Evolutionary conservation across 345 rosid species (phyloP).

Genomic region (Bruguiera parviflora): DNA sequence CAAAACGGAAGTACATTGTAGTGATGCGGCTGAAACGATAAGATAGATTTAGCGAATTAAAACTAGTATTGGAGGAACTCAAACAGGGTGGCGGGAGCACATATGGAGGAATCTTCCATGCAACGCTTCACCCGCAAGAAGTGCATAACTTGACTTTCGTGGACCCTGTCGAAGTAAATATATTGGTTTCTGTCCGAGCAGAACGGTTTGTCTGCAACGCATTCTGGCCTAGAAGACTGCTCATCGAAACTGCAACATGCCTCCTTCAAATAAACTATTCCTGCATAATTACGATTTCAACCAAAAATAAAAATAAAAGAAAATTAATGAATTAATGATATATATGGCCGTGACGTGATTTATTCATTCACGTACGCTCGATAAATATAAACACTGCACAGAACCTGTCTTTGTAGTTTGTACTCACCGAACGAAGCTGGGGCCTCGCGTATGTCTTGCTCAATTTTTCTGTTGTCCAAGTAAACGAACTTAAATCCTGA

Average conservation of each 20-base stretch:
- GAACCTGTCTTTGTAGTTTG: no score
- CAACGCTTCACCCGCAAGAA: neutral
- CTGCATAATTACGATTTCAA: neutral
- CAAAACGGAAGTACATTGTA: no score
- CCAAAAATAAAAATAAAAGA: no score
- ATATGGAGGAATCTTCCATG: constrained; percentile 1
- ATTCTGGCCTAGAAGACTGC: neutral
- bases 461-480: neutral
- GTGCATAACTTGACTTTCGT: neutral
- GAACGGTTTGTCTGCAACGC: neutral
- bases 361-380: no score
- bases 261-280: neutral
- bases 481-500: neutral
- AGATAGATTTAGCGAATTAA: no score
- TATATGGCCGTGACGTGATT: no score
- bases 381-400: no score
- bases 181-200: neutral
- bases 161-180: neutral
- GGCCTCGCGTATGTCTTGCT: neutral
- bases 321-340: no score
- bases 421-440: neutral
- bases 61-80: neutral
- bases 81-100: neutral
- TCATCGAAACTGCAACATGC: neutral
- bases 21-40: no score